Conservation (phyloP, 129 eudicot species). For the Artemisia tridentata region DNA sequence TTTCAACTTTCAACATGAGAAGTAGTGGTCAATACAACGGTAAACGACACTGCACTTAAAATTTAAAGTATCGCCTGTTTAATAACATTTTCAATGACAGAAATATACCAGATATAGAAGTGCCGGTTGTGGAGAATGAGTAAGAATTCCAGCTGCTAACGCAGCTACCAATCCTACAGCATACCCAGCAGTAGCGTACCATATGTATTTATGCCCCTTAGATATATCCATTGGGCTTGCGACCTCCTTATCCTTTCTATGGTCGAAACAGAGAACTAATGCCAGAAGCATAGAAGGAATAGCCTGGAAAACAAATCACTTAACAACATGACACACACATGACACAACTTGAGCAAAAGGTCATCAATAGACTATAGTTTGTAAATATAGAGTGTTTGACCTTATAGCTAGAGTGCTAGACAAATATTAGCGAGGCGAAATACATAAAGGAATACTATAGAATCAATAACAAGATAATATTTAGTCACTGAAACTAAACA, state of each 20-base stretch:
- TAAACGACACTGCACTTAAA: not conserved
- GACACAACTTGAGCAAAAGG: too few relatives aligned
- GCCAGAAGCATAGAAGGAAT: conserved; percentile 99
- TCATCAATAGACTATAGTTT: too few relatives aligned
- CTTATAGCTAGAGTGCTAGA: not conserved
- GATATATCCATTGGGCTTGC: conserved; percentile 49
- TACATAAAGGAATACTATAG: not conserved
- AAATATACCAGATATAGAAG: conserved; percentile 81
- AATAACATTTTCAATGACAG: conserved; percentile 4
- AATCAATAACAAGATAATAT: not conserved
- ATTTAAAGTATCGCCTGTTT: not conserved
- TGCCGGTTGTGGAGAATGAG: conserved; percentile 95
- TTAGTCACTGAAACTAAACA: not conserved
- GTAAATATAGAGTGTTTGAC: not conserved
- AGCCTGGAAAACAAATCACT: conserved; percentile 55
- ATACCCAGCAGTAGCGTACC: conserved; percentile 82
- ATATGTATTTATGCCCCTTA: conserved; percentile 75
- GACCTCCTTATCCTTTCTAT: conserved; percentile 60
- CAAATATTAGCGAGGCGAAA: not conserved
- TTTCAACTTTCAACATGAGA: not conserved
- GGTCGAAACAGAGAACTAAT: conserved; percentile 84
- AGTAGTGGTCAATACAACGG: not conserved
- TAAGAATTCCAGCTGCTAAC: conserved; percentile 85
- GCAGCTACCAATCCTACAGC: conserved; percentile 77
- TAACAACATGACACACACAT: not conserved